These are phyloP conservation scores for Nelumbo lutea DNA, from an alignment of 164 flowering plant species.

Conservation along the genomic window DNA sequence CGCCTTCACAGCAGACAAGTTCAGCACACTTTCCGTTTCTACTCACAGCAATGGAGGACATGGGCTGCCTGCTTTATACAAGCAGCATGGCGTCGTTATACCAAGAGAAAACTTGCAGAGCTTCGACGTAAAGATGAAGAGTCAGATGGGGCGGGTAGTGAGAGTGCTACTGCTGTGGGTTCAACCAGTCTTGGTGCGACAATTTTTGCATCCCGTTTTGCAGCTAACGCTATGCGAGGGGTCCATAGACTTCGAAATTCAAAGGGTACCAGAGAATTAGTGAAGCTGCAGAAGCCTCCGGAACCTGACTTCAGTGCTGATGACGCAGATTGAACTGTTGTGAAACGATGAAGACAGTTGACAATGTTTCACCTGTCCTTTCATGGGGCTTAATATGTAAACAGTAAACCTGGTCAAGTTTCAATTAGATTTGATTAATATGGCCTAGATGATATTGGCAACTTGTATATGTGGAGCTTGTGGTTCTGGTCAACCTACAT, in stretches of 20 bases:
- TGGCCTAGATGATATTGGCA: no score
- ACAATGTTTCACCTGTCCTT: no score
- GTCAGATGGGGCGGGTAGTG: slow-evolving; percentile 22
- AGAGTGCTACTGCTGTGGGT: slow-evolving; percentile 24
- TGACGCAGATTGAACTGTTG: slow-evolving; percentile 31
- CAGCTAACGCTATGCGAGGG: slow-evolving; percentile 84
- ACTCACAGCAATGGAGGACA: slow-evolving; percentile 99
- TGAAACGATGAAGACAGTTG: no score
- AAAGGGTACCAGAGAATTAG: slow-evolving; percentile 45
- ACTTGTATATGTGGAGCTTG: no score
- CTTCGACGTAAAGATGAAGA: slow-evolving; percentile 60
- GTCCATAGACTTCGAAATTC: slow-evolving; percentile 61
- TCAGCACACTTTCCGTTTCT: slow-evolving; percentile 93
- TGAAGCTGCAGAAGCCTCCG: slow-evolving; percentile 76
- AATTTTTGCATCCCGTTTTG: slow-evolving; percentile 72
- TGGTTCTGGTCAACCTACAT: no score
- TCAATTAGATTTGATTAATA: no score
- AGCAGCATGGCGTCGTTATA: slow-evolving; percentile 91
- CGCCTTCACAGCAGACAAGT: slow-evolving; percentile 96
- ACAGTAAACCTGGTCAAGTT: no score
- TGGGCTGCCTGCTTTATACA: slow-evolving; percentile 99
- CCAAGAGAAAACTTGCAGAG: slow-evolving; percentile 73
- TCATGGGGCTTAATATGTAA: no score
- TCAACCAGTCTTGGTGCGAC: slow-evolving; percentile 78
- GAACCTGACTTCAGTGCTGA: slow-evolving; percentile 89